Conservation (phyloP, 805 yeast genomes). For the Trichomonascus vanleenenianus region DNA sequence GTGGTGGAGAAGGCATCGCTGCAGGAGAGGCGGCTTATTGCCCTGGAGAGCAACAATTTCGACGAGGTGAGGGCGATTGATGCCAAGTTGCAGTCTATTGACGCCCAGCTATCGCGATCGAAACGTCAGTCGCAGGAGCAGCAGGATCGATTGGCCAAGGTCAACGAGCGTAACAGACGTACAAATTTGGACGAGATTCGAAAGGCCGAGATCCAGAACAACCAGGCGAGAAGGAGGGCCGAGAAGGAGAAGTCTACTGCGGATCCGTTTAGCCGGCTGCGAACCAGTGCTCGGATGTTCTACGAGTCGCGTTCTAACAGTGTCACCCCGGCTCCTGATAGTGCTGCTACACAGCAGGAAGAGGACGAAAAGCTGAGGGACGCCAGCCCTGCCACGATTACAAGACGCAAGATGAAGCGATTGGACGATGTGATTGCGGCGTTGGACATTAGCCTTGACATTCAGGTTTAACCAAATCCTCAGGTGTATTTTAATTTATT, state of each 20-base stretch:
- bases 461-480: conserved; percentile 9
- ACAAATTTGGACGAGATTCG: conserved; percentile 70
- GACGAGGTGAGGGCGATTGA: conserved; percentile 28
- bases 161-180: conserved; percentile 79
- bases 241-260: conserved; percentile 32
- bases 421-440: conserved; percentile 33
- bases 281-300: conserved; percentile 79
- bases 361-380: conserved; percentile 29
- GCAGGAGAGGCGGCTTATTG: conserved; percentile 67
- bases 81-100: conserved; percentile 25
- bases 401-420: conserved; percentile 36
- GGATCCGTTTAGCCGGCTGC: conserved; percentile 84
- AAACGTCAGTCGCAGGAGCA: conserved; percentile 5
- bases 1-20: conserved; percentile 67
- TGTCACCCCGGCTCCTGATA: background rate
- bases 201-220: conserved; percentile 65
- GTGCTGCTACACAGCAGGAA: conserved; percentile 38
- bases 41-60: conserved; percentile 39
- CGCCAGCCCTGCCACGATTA: conserved; percentile 25
- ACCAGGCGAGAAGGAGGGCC: conserved; percentile 43
- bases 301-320: conserved; percentile 29
- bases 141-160: conserved; percentile 49
- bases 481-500: too few species aligned
- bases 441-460: conserved; percentile 30
- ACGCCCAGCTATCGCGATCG: conserved; percentile 6